Base-by-base conservation (phyloP, 2,329 filamentous ascomycete species). In the Bipolaris victoriae region DNA sequence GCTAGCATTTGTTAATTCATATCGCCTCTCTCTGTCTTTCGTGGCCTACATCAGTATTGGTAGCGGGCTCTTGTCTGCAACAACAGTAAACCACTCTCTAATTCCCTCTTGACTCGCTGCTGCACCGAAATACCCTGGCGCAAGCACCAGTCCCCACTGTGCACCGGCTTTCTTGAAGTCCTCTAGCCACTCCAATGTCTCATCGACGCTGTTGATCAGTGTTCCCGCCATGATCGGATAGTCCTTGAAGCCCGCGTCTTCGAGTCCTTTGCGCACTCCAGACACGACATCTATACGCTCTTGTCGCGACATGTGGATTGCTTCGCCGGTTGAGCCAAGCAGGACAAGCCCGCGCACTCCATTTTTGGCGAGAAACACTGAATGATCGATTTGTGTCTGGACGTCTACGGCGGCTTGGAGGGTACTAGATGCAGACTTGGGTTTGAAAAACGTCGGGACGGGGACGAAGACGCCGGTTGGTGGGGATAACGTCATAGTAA, bases 371-470 rank as follows among this genome's bases (percentile, higher is more conserved):
- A 89, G 83, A 69, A 85, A 86, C 6, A 89, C 68, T 9, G 81
- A 81, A 78, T 89, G 86, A 26, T 80, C 77, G 22, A 80, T 78
- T 67, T 89, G 87, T 0, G 85, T 81, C 45, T 82, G 77, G 57
- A 86, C 75, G 65, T 89, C 86, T 49, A 88, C 77, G 6, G 82
- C 78, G 24, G 84, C 77, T 45, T 82, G 79, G 44, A 81, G 71
- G 6, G 79, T 64, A 45, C 80, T 75, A 57, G 80, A 81, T 46
- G 77, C 70, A 29, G 80, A 74, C 11, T 61, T 55, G 69, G 79
- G 65, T 75, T 85, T 81, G 78, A 88, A 89, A 79, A 89, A 89
- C 48, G 87, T 89, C 5, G 86, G 86, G 41, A 87, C 81, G 41
- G 74, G 73, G 11, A 76, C 74, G 66, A 75, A 75, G 60, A 76